Conservation (phyloP, 306 rosid genomes). For the Rosa multiflora region DNA sequence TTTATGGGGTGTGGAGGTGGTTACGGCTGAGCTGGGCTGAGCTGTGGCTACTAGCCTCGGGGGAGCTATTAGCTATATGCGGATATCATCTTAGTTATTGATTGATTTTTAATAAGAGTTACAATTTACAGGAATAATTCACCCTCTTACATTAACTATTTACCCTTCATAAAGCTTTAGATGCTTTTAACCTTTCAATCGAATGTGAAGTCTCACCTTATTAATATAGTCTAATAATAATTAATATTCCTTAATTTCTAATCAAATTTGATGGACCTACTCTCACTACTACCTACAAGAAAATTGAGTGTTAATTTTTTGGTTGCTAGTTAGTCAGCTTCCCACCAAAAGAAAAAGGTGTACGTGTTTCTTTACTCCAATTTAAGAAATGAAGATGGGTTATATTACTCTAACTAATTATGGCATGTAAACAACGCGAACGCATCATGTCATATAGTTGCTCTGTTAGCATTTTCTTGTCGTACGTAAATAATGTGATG, state of each 20-base stretch:
- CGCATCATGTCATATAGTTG: not conserved
- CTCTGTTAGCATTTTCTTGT: not conserved
- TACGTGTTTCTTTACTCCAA: not conserved
- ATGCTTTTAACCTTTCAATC: not conserved
- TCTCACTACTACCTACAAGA: not conserved
- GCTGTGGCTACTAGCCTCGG: not conserved
- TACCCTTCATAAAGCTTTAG: not conserved
- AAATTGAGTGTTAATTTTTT: not conserved
- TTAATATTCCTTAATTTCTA: not conserved
- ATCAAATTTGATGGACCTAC: constrained; percentile 12
- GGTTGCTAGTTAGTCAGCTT: constrained; percentile 27
- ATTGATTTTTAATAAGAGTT: not conserved
- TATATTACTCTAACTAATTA: not conserved
- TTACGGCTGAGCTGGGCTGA: not conserved
- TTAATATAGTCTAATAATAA: not conserved
- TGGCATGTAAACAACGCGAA: not conserved
- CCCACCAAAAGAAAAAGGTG: constrained; percentile 12
- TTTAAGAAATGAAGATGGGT: not conserved
- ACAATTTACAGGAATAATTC: not conserved
- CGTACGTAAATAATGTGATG: no score
- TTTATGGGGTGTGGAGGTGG: not conserved
- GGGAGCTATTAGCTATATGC: not conserved
- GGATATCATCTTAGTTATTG: not conserved
- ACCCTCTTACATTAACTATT: not conserved
- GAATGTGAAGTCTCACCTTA: constrained; percentile 28